Conservation (phyloP, 805 yeast species). For the Candida dendrica region DNA sequence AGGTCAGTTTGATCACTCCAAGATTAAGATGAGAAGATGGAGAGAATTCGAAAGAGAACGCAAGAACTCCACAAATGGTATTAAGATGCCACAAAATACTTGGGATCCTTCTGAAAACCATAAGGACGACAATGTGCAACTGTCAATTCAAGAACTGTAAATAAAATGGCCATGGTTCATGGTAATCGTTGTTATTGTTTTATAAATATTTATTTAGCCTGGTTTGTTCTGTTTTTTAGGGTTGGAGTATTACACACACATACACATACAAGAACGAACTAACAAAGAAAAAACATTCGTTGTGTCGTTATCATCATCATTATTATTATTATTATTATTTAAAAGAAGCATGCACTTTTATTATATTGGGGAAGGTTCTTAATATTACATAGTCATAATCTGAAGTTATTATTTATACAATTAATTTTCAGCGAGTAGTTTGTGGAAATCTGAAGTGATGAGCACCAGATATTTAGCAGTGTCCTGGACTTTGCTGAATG, state of each 20-base stretch:
- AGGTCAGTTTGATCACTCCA: conserved; percentile 88
- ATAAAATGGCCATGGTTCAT: too few relatives aligned
- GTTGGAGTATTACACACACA: too few relatives aligned
- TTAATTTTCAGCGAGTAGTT: not conserved
- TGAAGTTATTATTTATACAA: not conserved
- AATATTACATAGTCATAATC: not conserved
- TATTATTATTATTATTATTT: too few relatives aligned
- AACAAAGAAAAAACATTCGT: too few relatives aligned
- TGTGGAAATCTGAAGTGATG: not conserved
- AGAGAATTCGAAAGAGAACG: conserved; percentile 78
- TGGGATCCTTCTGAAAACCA: conserved; percentile 20
- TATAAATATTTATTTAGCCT: too few relatives aligned
- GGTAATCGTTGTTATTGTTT: too few relatives aligned
- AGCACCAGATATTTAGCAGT: not conserved
- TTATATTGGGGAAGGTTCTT: not conserved
- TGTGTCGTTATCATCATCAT: too few relatives aligned
- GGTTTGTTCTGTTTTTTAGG: too few relatives aligned
- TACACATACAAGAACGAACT: too few relatives aligned
- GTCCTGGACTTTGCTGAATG: not conserved
- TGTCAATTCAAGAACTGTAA: not conserved
- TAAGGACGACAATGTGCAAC: conserved; percentile 1
- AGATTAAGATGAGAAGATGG: conserved; percentile 90
- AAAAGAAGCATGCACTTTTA: not conserved
- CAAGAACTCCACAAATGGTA: conserved; percentile 6
- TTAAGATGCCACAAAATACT: conserved; percentile 18